Percentiles rank a stretch among this genome's conserved stretches.
Conservation (phyloP, 768 basidiomycete species). For the Rhodocollybia butyracea region DNA sequence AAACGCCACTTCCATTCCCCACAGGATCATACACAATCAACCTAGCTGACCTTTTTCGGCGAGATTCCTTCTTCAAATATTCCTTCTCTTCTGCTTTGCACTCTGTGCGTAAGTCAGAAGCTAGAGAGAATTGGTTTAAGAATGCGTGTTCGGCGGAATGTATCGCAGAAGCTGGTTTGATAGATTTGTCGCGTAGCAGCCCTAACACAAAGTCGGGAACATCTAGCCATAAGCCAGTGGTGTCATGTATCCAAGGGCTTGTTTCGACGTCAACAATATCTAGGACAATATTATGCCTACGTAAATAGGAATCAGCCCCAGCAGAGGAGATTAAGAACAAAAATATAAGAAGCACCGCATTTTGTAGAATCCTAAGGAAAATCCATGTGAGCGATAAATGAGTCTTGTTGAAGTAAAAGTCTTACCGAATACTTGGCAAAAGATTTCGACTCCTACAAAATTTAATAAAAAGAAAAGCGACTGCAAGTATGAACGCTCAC, state of each 20-base stretch:
- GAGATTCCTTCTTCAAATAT: slow-evolving; percentile 47
- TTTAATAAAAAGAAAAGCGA: background rate
- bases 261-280: slow-evolving; percentile 78
- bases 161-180: slow-evolving; percentile 76
- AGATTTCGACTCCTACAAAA: background rate
- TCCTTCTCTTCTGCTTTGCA: slow-evolving; percentile 82
- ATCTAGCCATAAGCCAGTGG: slow-evolving; percentile 79
- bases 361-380: slow-evolving; percentile 69
- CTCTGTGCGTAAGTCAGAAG: slow-evolving; percentile 72
- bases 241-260: slow-evolving; percentile 70
- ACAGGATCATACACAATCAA: slow-evolving; percentile 80
- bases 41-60: slow-evolving; percentile 70
- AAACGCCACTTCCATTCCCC: slow-evolving; percentile 68
- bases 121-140: slow-evolving; percentile 70
- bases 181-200: slow-evolving; percentile 48
- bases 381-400: background rate
- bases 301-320: background rate
- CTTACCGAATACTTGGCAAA: slow-evolving; percentile 65
- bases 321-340: background rate
- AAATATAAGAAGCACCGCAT: slow-evolving; percentile 44
- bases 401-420: slow-evolving; percentile 13
- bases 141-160: slow-evolving; percentile 86
- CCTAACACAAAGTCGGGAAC: slow-evolving; percentile 52
- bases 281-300: slow-evolving; percentile 59
- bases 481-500: slow-evolving; percentile 36